Percentiles rank a stretch among this genome's conserved stretches.
Evolutionary conservation across 768 basidiomycete species (phyloP).

Genomic region (Pleurotus ostreatus): DNA sequence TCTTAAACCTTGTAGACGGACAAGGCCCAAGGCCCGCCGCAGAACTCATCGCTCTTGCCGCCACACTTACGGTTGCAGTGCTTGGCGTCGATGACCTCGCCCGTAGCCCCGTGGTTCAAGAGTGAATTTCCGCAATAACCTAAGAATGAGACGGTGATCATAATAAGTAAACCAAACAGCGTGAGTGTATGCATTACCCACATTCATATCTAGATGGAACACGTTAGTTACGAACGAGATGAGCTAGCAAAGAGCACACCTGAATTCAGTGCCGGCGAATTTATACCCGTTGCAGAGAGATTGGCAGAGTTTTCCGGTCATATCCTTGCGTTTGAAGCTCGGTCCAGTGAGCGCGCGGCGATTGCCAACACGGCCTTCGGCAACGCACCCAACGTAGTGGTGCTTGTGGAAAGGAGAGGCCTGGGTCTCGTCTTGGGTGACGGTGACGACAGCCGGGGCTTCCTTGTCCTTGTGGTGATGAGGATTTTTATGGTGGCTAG

Average conservation of each 20-base stretch:
- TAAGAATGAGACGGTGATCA: conserved; percentile 4
- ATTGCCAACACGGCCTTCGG: not conserved
- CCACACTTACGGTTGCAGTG: conserved; percentile 16
- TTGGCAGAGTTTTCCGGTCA: conserved; percentile 6
- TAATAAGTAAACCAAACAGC: not conserved
- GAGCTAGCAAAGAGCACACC: not conserved
- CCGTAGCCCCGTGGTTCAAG: conserved; percentile 21
- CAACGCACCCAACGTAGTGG: conserved; percentile 6
- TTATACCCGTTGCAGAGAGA: conserved; percentile 2
- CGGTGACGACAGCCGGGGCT: not conserved
- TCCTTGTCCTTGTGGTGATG: not conserved
- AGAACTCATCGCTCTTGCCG: conserved; percentile 15
- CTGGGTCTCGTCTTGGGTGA: not conserved
- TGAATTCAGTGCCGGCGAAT: conserved; percentile 1
- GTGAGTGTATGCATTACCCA: not conserved
- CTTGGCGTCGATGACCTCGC: conserved; percentile 10
- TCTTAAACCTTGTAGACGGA: conserved; percentile 4
- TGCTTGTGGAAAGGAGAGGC: not conserved
- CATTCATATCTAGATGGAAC: not conserved
- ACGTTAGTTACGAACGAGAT: too few relatives aligned
- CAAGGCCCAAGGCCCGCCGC: conserved; percentile 16
- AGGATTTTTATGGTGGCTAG: not conserved
- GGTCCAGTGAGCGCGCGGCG: conserved; percentile 4
- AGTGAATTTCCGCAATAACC: conserved; percentile 22
- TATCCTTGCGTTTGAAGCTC: conserved; percentile 2